phyloP scores from a whole-genome alignment of 2,329 filamentous ascomycete genomes.

The Herpotrichia juniperi region DNA sequence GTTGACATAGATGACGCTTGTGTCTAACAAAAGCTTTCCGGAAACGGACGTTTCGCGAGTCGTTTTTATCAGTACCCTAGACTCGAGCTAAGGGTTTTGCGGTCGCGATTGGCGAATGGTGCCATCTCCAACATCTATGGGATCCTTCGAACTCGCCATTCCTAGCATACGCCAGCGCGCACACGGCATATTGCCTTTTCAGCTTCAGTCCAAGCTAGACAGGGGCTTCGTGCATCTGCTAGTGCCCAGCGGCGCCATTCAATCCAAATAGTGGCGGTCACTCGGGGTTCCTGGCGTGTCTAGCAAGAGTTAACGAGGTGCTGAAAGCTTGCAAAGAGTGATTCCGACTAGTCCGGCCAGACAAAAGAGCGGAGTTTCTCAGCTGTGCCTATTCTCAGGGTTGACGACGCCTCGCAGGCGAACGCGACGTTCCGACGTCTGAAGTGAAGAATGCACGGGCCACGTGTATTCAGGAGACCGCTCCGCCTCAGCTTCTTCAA shows the following conservation, averaged over 20 bases:
- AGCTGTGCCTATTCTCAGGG: constrained; percentile 8
- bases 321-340: not conserved
- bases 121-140: not conserved
- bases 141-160: not conserved
- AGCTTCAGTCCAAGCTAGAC: not conserved
- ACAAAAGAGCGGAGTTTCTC: not conserved
- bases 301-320: not conserved
- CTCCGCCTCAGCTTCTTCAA: not conserved
- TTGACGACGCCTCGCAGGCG: not conserved
- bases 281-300: too few species aligned
- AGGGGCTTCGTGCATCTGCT: not conserved
- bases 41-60: too few species aligned
- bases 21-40: too few species aligned
- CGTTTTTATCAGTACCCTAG: too few species aligned
- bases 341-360: not conserved
- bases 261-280: not conserved
- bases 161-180: not conserved
- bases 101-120: not conserved
- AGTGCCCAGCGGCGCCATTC: not conserved
- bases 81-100: not conserved
- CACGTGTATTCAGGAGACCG: not conserved
- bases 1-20: too few species aligned
- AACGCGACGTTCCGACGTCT: not conserved
- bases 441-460: not conserved
- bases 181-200: not conserved